Evolutionary conservation across 352 stramenopile species (phyloP).

Genomic region (Elongisporangium prolatum): DNA sequence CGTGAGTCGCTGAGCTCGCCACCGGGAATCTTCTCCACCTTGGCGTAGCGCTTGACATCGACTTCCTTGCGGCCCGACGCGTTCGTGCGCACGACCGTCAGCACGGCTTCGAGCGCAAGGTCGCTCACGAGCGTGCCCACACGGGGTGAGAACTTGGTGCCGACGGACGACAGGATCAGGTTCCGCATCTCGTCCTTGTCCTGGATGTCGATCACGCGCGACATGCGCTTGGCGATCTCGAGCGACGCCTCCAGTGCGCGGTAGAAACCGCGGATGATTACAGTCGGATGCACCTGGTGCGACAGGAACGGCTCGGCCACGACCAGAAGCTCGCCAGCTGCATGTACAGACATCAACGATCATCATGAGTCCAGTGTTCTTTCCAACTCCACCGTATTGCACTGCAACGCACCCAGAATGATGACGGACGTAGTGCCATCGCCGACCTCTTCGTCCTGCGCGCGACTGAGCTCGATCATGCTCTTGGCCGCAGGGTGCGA

Average conservation of each 20-base stretch:
- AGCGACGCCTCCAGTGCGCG: constrained; percentile 83
- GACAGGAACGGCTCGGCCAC: constrained; percentile 96
- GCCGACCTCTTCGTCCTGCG: constrained; percentile 99
- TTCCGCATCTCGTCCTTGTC: constrained; percentile 95
- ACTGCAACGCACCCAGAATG: constrained; percentile 86
- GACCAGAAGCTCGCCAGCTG: constrained; percentile 95
- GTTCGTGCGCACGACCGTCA: constrained; percentile 91
- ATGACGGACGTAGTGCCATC: constrained; percentile 99
- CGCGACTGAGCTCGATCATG: constrained; percentile 99
- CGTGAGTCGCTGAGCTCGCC: constrained; percentile 93
- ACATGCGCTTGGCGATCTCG: constrained; percentile 91
- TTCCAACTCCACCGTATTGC: neutral
- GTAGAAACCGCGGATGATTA: constrained; percentile 97
- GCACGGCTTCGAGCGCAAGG: constrained; percentile 96
- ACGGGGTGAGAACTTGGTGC: constrained; percentile 97
- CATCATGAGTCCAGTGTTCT: neutral
- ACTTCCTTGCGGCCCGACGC: constrained; percentile 92
- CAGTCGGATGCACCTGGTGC: constrained; percentile 97
- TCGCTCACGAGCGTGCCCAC: constrained; percentile 97
- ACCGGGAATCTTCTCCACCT: constrained; percentile 99
- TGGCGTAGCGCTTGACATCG: constrained; percentile 99
- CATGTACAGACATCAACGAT: constrained; percentile 4
- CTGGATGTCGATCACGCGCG: constrained; percentile 92
- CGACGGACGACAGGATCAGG: constrained; percentile 96
- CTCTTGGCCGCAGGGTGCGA: constrained; percentile 98